Evolutionary conservation across 108 stramenopile species (phyloP).

Genomic region (Discostella stelligeroides): DNA sequence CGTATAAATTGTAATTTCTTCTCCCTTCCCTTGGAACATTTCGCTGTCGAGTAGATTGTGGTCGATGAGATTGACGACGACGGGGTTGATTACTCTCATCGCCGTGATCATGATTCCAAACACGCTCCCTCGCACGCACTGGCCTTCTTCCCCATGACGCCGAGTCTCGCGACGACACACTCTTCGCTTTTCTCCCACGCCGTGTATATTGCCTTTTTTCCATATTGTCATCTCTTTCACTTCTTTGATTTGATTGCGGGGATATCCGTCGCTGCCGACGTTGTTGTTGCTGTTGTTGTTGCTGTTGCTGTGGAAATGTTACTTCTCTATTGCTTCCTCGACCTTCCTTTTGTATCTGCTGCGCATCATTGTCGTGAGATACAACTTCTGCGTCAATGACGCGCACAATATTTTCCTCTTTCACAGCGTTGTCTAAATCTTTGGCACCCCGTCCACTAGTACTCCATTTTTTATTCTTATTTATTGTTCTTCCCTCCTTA

Average conservation of each 20-base stretch:
- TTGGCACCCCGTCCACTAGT: background rate
- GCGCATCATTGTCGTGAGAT: background rate
- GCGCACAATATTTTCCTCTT: background rate
- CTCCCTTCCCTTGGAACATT: background rate
- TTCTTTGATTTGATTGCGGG: too few species aligned
- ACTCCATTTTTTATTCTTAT: background rate
- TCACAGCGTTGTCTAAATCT: background rate
- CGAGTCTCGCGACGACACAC: background rate
- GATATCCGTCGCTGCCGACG: too few species aligned
- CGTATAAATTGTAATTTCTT: constrained; percentile 21
- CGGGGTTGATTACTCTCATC: background rate
- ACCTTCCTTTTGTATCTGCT: background rate
- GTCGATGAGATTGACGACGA: constrained; percentile 16
- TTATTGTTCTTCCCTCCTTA: too few species aligned
- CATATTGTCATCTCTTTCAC: too few species aligned
- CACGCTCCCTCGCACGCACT: background rate
- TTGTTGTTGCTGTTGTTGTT: background rate
- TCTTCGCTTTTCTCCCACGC: background rate
- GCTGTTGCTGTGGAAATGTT: background rate
- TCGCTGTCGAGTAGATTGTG: background rate
- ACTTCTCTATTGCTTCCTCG: background rate
- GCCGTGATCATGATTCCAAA: background rate
- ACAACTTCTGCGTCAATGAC: constrained; percentile 31
- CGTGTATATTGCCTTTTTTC: background rate
- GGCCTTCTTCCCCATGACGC: background rate